These are phyloP conservation scores for Neurospora sp. DNA, from an alignment of 495 filamentous ascomycete species.

Conservation along the genomic window DNA sequence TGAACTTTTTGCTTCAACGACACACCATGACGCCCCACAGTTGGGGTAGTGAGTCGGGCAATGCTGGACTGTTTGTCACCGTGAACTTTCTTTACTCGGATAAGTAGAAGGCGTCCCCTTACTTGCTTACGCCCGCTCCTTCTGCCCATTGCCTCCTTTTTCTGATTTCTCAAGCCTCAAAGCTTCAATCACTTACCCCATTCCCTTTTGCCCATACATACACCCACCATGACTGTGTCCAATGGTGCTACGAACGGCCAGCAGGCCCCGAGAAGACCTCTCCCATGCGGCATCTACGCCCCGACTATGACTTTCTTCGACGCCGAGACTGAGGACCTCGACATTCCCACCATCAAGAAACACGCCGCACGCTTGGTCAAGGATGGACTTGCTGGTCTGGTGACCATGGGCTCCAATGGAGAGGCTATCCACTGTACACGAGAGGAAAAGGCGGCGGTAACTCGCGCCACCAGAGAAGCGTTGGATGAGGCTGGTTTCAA, in stretches of 20 bases:
- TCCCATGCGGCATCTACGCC: constrained; percentile 78
- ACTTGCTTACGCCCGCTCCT: background rate
- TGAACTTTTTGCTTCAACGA: background rate
- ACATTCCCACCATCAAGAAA: constrained; percentile 64
- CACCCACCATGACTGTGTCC: constrained; percentile 25
- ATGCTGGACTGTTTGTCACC: background rate
- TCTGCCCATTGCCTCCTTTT: background rate
- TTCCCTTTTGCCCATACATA: background rate
- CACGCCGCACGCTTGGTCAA: constrained; percentile 74
- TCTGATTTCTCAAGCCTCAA: constrained; percentile 8
- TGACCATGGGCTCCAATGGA: constrained; percentile 85
- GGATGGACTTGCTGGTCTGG: constrained; percentile 71
- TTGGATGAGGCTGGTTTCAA: constrained; percentile 72
- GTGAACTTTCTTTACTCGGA: background rate
- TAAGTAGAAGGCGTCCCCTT: background rate
- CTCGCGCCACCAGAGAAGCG: constrained; percentile 67
- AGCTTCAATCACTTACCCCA: background rate
- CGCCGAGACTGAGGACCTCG: constrained; percentile 69
- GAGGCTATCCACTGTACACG: constrained; percentile 76
- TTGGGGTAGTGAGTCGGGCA: background rate
- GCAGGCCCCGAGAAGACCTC: constrained; percentile 43
- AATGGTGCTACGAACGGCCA: constrained; percentile 28
- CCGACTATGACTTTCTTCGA: constrained; percentile 91
- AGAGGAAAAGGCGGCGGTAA: constrained; percentile 66
- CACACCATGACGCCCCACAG: background rate